Conservation (phyloP, 345 rosid species). For the Luvunga scandens region DNA sequence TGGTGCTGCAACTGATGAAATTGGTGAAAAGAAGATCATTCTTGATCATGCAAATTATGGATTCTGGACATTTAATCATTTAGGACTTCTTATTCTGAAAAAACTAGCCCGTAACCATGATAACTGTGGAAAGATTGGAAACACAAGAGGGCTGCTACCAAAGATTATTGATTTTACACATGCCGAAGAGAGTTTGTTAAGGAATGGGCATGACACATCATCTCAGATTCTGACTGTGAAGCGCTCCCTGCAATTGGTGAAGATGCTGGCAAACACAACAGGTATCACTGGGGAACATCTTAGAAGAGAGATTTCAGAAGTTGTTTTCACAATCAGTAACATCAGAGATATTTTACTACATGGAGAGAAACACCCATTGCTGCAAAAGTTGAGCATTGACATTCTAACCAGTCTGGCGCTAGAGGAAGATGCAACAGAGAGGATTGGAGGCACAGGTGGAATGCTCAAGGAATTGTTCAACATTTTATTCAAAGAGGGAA, state of each 20-base stretch:
- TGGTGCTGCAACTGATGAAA: conserved; percentile 58
- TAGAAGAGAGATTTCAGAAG: conserved; percentile 79
- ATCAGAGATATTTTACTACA: conserved; percentile 69
- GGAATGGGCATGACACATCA: conserved; percentile 39
- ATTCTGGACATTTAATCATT: conserved; percentile 69
- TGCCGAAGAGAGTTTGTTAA: conserved; percentile 47
- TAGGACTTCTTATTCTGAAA: conserved; percentile 79
- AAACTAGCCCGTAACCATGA: conserved; percentile 82
- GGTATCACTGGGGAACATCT: conserved; percentile 74
- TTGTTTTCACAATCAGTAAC: conserved; percentile 81
- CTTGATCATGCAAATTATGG: conserved; percentile 46
- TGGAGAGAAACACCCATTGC: conserved; percentile 59
- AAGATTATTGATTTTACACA: conserved; percentile 81
- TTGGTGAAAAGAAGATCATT: conserved; percentile 53
- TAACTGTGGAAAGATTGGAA: conserved; percentile 89
- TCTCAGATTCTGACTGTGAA: conserved; percentile 66
- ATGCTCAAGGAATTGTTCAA: conserved; percentile 71
- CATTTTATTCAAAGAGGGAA: conserved; percentile 55
- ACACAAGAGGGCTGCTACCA: conserved; percentile 79
- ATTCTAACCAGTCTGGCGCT: conserved; percentile 68
- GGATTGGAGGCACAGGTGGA: conserved; percentile 85
- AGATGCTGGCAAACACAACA: conserved; percentile 75
- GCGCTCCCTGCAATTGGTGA: conserved; percentile 76
- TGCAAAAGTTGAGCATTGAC: conserved; percentile 72
- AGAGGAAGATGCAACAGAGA: conserved; percentile 70